phyloP scores from a whole-genome alignment of 2,329 filamentous ascomycete genomes.

The Xylariaceae sp. region DNA sequence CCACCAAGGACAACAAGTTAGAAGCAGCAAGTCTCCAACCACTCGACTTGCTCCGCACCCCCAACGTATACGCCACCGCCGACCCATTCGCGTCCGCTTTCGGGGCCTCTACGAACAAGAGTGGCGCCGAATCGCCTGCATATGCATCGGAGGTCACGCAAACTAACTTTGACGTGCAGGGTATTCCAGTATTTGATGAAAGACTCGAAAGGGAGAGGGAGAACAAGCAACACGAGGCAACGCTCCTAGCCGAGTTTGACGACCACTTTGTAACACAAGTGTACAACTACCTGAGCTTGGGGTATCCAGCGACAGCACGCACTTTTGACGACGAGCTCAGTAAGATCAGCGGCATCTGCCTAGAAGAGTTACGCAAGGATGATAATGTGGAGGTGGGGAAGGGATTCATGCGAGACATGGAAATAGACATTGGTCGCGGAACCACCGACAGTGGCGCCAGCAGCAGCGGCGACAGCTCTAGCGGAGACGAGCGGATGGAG shows the following conservation, averaged over 20 bases:
- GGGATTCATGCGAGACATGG: conserved; percentile 65
- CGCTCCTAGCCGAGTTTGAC: conserved; percentile 62
- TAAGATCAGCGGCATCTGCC: conserved; percentile 66
- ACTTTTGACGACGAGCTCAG: conserved; percentile 79
- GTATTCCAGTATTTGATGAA: conserved; percentile 48
- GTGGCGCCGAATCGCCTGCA: conserved; percentile 35
- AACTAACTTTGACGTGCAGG: conserved; percentile 34
- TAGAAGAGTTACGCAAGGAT: conserved; percentile 70
- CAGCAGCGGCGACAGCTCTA: conserved; percentile 23
- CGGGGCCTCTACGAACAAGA: conserved; percentile 34
- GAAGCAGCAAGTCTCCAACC: conserved; percentile 41
- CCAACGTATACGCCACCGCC: conserved; percentile 36
- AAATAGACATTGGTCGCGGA: conserved; percentile 23
- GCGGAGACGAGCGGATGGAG: conserved; percentile 32
- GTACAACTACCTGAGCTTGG: conserved; percentile 92
- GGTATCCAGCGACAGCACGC: conserved; percentile 80
- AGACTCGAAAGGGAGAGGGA: conserved; percentile 46
- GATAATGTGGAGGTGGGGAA: conserved; percentile 48
- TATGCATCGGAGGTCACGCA: conserved; percentile 24
- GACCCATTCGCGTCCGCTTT: conserved; percentile 42
- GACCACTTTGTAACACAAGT: conserved; percentile 89
- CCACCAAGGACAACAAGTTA: conserved; percentile 32
- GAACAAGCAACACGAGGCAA: conserved; percentile 46
- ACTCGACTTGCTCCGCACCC: conserved; percentile 47
- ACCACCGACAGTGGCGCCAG: conserved; percentile 10